Conservation (phyloP, 1,284 basidiomycete genomes). For the Ganoderma lingzhi region DNA sequence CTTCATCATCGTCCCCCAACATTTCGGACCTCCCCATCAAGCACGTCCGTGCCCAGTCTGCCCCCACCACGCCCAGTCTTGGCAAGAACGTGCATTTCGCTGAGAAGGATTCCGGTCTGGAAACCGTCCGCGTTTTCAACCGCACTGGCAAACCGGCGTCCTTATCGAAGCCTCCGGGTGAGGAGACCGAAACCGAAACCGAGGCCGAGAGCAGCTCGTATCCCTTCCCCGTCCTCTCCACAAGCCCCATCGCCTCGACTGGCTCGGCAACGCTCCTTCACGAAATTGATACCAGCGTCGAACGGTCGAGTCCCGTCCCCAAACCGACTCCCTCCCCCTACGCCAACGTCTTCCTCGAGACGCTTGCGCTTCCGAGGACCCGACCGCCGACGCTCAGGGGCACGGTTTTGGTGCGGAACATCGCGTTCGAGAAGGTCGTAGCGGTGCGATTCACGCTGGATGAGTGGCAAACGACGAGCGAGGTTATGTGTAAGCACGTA, state of each 20-base stretch:
- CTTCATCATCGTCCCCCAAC: conserved; percentile 63
- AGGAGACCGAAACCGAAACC: conserved; percentile 85
- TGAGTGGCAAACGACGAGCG: conserved; percentile 92
- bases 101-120: conserved; percentile 70
- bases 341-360: conserved; percentile 61
- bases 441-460: conserved; percentile 92
- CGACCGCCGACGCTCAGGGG: conserved; percentile 53
- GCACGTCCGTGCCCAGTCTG: conserved; percentile 63
- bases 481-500: conserved; percentile 77
- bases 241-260: conserved; percentile 29
- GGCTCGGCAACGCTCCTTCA: conserved; percentile 41
- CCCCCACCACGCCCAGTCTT: conserved; percentile 73
- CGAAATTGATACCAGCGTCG: conserved; percentile 50
- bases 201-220: conserved; percentile 56
- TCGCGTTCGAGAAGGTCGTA: conserved; percentile 89
- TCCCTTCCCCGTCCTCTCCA: conserved; percentile 36
- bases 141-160: conserved; percentile 82
- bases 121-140: conserved; percentile 86
- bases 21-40: conserved; percentile 55
- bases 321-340: conserved; percentile 43
- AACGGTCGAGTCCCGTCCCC: conserved; percentile 53
- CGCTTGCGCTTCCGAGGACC: conserved; percentile 48
- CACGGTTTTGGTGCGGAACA: conserved; percentile 79
- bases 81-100: conserved; percentile 93
- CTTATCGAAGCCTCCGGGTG: conserved; percentile 65